A percentile compares a stretch with the other conserved stretches of the same genome.
Conservation (phyloP, 2,329 filamentous ascomycete genomes). For the Pseudonectria foliicola region DNA sequence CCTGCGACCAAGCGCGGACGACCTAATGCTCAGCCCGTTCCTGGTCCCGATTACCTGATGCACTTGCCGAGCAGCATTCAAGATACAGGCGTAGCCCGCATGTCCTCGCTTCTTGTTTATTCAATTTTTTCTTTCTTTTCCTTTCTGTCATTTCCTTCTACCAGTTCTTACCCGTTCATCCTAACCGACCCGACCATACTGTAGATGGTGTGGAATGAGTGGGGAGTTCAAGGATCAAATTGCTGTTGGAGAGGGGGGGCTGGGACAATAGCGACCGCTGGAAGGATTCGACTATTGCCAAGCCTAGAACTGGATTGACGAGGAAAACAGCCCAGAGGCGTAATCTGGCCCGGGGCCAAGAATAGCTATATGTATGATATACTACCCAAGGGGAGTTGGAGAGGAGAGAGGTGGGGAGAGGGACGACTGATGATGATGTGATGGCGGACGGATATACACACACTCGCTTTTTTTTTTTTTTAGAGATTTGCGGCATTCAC, state of each 20-base stretch:
- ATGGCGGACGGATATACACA: slow-evolving; percentile 15
- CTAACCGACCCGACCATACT: too few species aligned
- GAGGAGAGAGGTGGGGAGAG: slow-evolving; percentile 1
- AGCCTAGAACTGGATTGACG: neutral
- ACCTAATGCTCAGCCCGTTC: slow-evolving; percentile 79
- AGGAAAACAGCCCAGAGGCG: neutral
- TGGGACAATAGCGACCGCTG: slow-evolving; percentile 3
- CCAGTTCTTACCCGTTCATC: too few species aligned
- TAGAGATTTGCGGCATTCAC: slow-evolving; percentile 12
- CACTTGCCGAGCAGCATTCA: neutral
- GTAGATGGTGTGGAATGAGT: too few species aligned
- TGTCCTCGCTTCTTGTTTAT: too few species aligned
- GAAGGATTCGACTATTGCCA: slow-evolving; percentile 2
- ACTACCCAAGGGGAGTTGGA: neutral
- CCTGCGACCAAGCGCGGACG: slow-evolving; percentile 83
- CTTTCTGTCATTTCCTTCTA: too few species aligned
- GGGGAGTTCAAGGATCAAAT: too few species aligned
- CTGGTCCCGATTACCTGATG: slow-evolving; percentile 58
- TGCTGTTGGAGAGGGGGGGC: neutral
- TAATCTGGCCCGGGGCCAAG: too few species aligned
- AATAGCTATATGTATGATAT: neutral
- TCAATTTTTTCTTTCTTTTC: too few species aligned
- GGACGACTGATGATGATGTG: slow-evolving; percentile 15
- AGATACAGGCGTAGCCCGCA: too few species aligned
- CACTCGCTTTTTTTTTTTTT: slow-evolving; percentile 11